Percentiles rank a stretch among this genome's conserved stretches.
phyloP scores from a whole-genome alignment of 2,329 filamentous ascomycete genomes.

The Fusarium oligoseptatum region DNA sequence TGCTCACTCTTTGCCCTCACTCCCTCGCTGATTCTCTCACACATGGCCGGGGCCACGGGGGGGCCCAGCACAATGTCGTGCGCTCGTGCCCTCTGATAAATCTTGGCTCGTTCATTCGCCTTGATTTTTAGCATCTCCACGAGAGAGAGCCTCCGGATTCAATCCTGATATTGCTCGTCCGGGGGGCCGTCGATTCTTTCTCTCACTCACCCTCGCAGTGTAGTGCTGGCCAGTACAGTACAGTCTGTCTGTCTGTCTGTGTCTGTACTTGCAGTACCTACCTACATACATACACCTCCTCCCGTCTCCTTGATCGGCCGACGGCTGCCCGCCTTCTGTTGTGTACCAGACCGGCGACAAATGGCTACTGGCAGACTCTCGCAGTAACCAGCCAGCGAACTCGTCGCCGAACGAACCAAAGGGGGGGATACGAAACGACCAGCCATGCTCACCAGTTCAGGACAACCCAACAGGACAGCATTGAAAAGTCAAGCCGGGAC shows the following conservation, averaged over 20 bases:
- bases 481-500: slow-evolving; percentile 44
- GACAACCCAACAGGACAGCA: slow-evolving; percentile 41
- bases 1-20: slow-evolving; percentile 44
- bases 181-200: slow-evolving; percentile 32
- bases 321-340: slow-evolving; percentile 43
- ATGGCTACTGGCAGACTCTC: slow-evolving; percentile 42
- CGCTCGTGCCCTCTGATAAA: slow-evolving; percentile 49
- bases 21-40: slow-evolving; percentile 44
- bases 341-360: slow-evolving; percentile 40
- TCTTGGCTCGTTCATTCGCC: slow-evolving; percentile 47
- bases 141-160: slow-evolving; percentile 43
- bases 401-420: slow-evolving; percentile 3
- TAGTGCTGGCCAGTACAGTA: not conserved
- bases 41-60: slow-evolving; percentile 46
- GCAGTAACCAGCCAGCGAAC: slow-evolving; percentile 39
- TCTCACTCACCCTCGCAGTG: not conserved
- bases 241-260: not conserved
- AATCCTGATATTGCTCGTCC: slow-evolving; percentile 42
- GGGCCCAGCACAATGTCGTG: slow-evolving; percentile 49
- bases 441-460: slow-evolving; percentile 45
- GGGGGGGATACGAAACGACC: slow-evolving; percentile 25
- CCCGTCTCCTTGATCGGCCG: slow-evolving; percentile 34
- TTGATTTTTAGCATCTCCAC: slow-evolving; percentile 45
- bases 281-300: slow-evolving; percentile 12
- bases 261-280: not conserved